Conservation (phyloP, 768 basidiomycete species). For the Imleria badia region DNA sequence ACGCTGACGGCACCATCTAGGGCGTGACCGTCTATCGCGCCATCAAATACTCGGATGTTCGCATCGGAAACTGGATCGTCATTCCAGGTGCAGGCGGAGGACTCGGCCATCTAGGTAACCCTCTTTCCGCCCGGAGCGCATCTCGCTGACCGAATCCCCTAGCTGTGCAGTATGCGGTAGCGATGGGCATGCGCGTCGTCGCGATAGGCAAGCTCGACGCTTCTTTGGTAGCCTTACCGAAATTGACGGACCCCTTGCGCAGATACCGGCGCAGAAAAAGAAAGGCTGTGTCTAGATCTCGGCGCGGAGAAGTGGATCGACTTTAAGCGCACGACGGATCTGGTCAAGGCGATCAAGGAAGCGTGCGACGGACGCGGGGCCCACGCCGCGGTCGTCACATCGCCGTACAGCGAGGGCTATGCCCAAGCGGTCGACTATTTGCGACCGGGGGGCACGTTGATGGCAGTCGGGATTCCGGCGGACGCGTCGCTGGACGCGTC, state of each 20-base stretch:
- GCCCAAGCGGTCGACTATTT: conserved; percentile 72
- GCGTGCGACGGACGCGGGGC: conserved; percentile 69
- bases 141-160: background rate
- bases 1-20: conserved; percentile 16
- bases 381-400: conserved; percentile 65
- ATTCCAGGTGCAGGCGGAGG: conserved; percentile 81
- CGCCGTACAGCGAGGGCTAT: conserved; percentile 45
- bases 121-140: too few relatives aligned
- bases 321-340: conserved; percentile 64
- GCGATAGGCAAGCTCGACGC: conserved; percentile 51
- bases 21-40: conserved; percentile 87
- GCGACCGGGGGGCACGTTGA: conserved; percentile 66
- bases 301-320: conserved; percentile 82
- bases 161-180: conserved; percentile 79
- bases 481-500: conserved; percentile 56
- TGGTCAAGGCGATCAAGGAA: conserved; percentile 62
- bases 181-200: conserved; percentile 76
- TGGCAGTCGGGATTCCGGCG: conserved; percentile 76
- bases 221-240: background rate
- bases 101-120: conserved; percentile 72
- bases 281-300: conserved; percentile 54
- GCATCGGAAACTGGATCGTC: conserved; percentile 72
- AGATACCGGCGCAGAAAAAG: conserved; percentile 78
- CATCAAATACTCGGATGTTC: conserved; percentile 66
- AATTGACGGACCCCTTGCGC: background rate